These are phyloP conservation scores for Erigeron canadensis DNA, from an alignment of 129 eudicot genomes.

Conservation along the genomic window DNA sequence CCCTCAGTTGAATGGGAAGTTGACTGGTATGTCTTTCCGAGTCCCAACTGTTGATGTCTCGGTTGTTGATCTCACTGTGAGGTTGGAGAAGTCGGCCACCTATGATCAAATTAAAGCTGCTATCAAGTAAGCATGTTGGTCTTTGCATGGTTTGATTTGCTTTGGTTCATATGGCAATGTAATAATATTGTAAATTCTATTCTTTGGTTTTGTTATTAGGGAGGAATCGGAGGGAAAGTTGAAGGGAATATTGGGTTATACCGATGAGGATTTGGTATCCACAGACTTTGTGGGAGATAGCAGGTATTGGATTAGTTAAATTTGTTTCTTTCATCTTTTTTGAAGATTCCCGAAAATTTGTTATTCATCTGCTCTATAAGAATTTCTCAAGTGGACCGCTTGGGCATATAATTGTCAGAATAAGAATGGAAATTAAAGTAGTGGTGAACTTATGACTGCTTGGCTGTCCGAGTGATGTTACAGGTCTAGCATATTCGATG, in stretches of 20 bases:
- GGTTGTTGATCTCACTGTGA: conserved; percentile 84
- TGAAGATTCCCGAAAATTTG: conserved; percentile 6
- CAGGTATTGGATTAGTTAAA: conserved; percentile 36
- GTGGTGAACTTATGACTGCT: conserved; percentile 6
- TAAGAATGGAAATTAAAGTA: not conserved
- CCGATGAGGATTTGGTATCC: conserved; percentile 77
- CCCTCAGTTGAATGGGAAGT: conserved; percentile 74
- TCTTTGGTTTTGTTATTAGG: conserved; percentile 28
- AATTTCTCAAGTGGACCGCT: conserved; percentile 3
- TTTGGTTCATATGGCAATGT: not conserved
- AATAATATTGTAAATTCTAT: not conserved
- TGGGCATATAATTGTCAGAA: not conserved
- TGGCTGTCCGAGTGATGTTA: conserved; percentile 2
- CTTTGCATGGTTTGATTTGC: not conserved
- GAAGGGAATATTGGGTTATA: conserved; percentile 75
- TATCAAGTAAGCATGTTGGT: conserved; percentile 51
- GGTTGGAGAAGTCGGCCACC: conserved; percentile 69
- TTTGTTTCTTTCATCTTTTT: not conserved
- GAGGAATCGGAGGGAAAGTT: conserved; percentile 77
- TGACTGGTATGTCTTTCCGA: conserved; percentile 85
- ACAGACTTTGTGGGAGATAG: conserved; percentile 77
- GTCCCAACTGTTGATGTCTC: conserved; percentile 93
- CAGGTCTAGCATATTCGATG: conserved; percentile 88
- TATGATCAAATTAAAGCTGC: conserved; percentile 84
- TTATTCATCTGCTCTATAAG: too few species aligned